phyloP scores from a whole-genome alignment of 306 rosid species.

The Quercus ilex region DNA sequence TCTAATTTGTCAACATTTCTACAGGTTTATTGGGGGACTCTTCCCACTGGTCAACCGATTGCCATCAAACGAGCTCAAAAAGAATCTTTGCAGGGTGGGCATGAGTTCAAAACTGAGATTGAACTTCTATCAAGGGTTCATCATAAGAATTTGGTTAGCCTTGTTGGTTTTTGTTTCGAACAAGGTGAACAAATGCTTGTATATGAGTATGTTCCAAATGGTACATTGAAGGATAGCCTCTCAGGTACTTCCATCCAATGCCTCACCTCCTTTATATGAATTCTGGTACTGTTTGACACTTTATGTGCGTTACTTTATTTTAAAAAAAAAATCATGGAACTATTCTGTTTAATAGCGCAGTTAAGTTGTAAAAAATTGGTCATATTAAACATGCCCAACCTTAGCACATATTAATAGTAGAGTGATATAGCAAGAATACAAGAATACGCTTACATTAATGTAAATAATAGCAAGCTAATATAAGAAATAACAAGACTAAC shows the following conservation, averaged over 20 bases:
- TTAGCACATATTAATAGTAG: too few relatives aligned
- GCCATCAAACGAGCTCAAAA: slow-evolving; percentile 46
- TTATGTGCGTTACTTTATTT: background rate
- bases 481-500: too few relatives aligned
- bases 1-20: background rate
- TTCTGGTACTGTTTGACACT: background rate
- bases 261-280: background rate
- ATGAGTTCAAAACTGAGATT: slow-evolving; percentile 51
- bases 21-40: slow-evolving; percentile 44
- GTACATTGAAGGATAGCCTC: slow-evolving; percentile 34
- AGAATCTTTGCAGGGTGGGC: slow-evolving; percentile 38
- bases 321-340: background rate
- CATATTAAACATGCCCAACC: too few relatives aligned
- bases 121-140: slow-evolving; percentile 63
- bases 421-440: too few relatives aligned
- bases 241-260: slow-evolving; percentile 28
- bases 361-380: too few relatives aligned
- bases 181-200: slow-evolving; percentile 54
- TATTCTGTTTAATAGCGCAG: background rate
- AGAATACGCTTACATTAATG: too few relatives aligned
- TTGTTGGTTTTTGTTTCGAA: slow-evolving; percentile 54
- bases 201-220: slow-evolving; percentile 45
- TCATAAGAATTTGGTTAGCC: slow-evolving; percentile 50
- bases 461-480: too few relatives aligned
- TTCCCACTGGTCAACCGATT: slow-evolving; percentile 36